These are phyloP conservation scores for Saccharomyces kudriavzevii DNA, from an alignment of 805 yeast genomes.

Conservation along the genomic window DNA sequence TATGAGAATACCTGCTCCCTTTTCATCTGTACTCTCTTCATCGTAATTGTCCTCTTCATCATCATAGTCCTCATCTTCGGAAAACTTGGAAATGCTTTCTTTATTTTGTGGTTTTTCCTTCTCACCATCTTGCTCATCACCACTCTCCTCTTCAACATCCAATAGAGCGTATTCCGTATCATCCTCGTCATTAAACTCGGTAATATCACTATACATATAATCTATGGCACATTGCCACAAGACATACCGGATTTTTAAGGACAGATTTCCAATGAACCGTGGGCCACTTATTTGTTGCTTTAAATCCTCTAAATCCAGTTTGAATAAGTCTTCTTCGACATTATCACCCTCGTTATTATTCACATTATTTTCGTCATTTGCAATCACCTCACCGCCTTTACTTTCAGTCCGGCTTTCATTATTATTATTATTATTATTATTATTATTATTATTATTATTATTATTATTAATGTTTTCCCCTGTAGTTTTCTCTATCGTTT, in stretches of 20 bases:
- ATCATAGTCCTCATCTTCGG: slow-evolving; percentile 3
- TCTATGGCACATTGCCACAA: slow-evolving; percentile 56
- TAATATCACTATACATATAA: slow-evolving; percentile 28
- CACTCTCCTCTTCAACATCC: slow-evolving; percentile 10
- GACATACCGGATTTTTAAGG: slow-evolving; percentile 57
- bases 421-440: not conserved
- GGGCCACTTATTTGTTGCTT: slow-evolving; percentile 37
- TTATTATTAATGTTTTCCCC: not conserved
- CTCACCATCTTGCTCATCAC: slow-evolving; percentile 6
- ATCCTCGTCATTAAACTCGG: slow-evolving; percentile 25
- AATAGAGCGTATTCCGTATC: slow-evolving; percentile 9
- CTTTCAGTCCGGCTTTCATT: slow-evolving; percentile 3
- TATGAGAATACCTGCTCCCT: slow-evolving; percentile 10
- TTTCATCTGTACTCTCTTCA: slow-evolving; percentile 12
- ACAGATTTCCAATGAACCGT: slow-evolving; percentile 45
- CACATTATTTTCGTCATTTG: not conserved
- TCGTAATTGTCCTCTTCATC: slow-evolving; percentile 13
- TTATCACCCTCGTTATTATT: slow-evolving; percentile 3
- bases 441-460: slow-evolving; percentile 1
- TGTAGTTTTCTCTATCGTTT: not conserved
- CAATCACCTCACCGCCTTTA: not conserved
- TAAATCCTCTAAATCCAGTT: slow-evolving; percentile 34
- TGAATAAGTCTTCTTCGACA: slow-evolving; percentile 29
- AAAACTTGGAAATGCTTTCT: not conserved
- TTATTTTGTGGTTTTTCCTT: slow-evolving; percentile 1